Evolutionary conservation across 169 alveolate species (phyloP).

Genomic region (Plasmodium vivax): DNA sequence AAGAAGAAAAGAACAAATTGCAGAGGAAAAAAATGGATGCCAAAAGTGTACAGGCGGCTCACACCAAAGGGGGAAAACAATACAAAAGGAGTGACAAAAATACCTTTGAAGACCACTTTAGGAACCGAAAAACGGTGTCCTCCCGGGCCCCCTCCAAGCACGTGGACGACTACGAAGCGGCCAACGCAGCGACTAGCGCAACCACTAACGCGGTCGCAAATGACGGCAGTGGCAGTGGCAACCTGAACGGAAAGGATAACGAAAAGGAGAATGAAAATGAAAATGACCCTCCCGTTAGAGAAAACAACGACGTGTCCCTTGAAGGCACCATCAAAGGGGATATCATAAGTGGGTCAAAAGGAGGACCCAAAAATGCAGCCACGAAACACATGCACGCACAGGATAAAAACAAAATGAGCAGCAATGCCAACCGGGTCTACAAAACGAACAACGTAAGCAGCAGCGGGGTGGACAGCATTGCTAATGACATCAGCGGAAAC

Average conservation of each 20-base stretch:
- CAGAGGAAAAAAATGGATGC: constrained; percentile 42
- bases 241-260: neutral
- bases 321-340: neutral
- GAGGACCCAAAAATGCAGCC: neutral
- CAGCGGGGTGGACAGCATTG: neutral
- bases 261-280: neutral
- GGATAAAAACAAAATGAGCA: neutral
- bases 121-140: constrained; percentile 77
- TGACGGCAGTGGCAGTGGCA: neutral
- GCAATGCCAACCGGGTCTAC: neutral
- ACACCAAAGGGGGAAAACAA: constrained; percentile 44
- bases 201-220: neutral
- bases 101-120: constrained; percentile 68
- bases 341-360: neutral
- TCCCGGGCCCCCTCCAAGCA: constrained; percentile 84
- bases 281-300: neutral
- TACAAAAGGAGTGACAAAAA: constrained; percentile 75
- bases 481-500: neutral
- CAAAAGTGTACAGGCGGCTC: neutral
- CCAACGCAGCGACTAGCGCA: neutral
- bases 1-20: constrained; percentile 57
- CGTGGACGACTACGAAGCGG: constrained; percentile 81
- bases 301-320: constrained; percentile 4
- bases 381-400: neutral
- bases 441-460: neutral